Base-by-base conservation (phyloP, 768 basidiomycete genomes). In the Psilocybe cubensis region DNA sequence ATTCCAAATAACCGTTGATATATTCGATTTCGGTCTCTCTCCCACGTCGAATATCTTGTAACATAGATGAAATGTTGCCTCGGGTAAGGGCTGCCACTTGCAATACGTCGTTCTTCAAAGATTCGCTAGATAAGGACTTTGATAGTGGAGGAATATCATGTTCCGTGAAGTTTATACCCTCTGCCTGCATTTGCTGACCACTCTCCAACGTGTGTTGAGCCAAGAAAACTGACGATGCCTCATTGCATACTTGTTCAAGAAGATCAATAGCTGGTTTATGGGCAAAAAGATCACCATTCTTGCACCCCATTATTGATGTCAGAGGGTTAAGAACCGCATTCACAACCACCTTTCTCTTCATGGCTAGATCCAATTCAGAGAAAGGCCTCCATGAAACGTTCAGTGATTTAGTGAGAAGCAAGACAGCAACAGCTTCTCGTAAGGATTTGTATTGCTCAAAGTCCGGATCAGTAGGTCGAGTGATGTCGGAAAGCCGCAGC, bases 291-390 rank as follows among this genome's bases (percentile, higher is more conserved):
- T 86, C 84, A 17, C 93, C 94, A 68, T 96, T 96, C 49, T 83
- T 79, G 65, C 94, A 90, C 27, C 85, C 84, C 59, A 94, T 74
- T 21, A 98, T 68, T 8, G 92, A 90, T 0, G 94, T 92, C 54
- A 98, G 79, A 1, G 96, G 87, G 66, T 97, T 94, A 70, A 98
- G 83, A 63, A 86, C 80, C 11, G 87, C 77, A 68, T 96, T 93
- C 57, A 91, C 83, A 27, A 88, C 92, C 42, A 97, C 74, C 74
- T 94, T 95, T 59, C 85, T 85, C 35, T 89, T 86, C 74, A 95
- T 83, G 21, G 79, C 76, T 27, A 85, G 74, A 60, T 93, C 86
- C 20, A 96, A 67, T 17, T 87, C 77, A 2, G 82, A 75, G 59
- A 90, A 83, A 0, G 91, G 82, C 25, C 77, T 76, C 86, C 92